These are phyloP conservation scores for Cytospora schulzeri DNA, from an alignment of 2,329 filamentous ascomycete species.

Conservation along the genomic window DNA sequence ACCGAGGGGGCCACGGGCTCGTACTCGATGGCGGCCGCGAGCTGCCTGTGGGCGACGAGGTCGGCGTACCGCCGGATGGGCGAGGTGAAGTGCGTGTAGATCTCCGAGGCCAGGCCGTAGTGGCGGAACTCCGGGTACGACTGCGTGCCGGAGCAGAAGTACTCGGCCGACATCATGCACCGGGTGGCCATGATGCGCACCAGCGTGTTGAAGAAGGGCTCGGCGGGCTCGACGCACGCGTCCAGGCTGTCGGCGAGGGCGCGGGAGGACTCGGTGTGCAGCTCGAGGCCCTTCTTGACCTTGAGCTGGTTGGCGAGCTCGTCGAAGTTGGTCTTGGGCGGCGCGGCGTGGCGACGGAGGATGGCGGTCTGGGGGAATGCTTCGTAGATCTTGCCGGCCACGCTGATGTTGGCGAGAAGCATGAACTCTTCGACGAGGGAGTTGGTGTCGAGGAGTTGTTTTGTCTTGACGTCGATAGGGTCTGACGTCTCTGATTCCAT, in stretches of 20 bases:
- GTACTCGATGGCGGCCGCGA: constrained; percentile 94
- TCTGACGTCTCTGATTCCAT: constrained; percentile 95
- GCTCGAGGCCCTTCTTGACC: constrained; percentile 78
- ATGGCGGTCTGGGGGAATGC: constrained; percentile 95
- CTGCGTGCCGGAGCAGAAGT: constrained; percentile 94
- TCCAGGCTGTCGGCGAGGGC: constrained; percentile 94
- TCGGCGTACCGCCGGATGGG: constrained; percentile 98
- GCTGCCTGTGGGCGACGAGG: constrained; percentile 88
- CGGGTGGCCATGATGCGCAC: constrained; percentile 96
- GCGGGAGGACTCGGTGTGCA: constrained; percentile 83
- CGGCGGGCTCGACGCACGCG: constrained; percentile 72
- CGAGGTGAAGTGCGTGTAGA: constrained; percentile 98
- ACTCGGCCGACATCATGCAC: constrained; percentile 99
- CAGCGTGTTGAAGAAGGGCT: constrained; percentile 98
- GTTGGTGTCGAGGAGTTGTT: constrained; percentile 91
- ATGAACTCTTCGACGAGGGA: constrained; percentile 99
- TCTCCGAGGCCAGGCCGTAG: constrained; percentile 93
- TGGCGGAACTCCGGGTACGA: constrained; percentile 93
- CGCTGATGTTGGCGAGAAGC: constrained; percentile 95
- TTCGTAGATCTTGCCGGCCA: constrained; percentile 85
- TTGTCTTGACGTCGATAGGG: constrained; percentile 94
- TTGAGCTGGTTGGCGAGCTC: constrained; percentile 89
- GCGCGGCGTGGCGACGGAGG: constrained; percentile 86
- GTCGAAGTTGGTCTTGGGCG: constrained; percentile 95
- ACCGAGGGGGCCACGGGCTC: constrained; percentile 80